These are phyloP conservation scores for Petrea volubilis DNA, from an alignment of 257 asterid species.

Conservation along the genomic window DNA sequence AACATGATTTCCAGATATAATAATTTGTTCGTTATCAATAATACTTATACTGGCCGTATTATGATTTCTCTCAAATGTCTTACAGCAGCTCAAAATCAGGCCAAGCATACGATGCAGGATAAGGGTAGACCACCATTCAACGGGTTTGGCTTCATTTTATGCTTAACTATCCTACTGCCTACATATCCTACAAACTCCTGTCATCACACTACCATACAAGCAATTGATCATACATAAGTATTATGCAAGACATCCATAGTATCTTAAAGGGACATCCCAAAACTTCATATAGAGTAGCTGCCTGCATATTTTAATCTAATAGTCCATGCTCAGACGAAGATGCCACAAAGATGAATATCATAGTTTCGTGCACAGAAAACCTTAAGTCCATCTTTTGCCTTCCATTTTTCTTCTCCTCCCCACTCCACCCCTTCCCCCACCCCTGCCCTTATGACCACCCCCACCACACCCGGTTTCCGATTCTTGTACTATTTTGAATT, in stretches of 20 bases:
- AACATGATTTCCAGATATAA: neutral
- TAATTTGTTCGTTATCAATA: neutral
- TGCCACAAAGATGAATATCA: neutral
- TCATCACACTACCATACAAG: neutral
- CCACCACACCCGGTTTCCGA: neutral
- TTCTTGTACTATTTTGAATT: neutral
- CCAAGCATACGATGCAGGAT: neutral
- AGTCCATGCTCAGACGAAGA: neutral
- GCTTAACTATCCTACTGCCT: neutral
- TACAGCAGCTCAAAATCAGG: neutral
- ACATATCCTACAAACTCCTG: neutral
- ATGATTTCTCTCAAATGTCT: neutral
- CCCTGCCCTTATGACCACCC: neutral
- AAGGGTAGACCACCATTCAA: neutral
- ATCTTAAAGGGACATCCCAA: neutral
- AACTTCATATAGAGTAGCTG: neutral
- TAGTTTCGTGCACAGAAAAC: neutral
- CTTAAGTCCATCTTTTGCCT: neutral
- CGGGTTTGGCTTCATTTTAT: neutral
- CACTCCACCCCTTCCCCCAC: neutral
- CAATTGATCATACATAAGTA: neutral
- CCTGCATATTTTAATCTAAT: neutral
- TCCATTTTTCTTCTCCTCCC: neutral
- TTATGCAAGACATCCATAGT: neutral
- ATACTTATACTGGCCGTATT: neutral